Evolutionary conservation across 73 alveolate species (phyloP), one percentile per base, ranked within the genome.

Genomic region (Paramecium pentaurelia): DNA sequence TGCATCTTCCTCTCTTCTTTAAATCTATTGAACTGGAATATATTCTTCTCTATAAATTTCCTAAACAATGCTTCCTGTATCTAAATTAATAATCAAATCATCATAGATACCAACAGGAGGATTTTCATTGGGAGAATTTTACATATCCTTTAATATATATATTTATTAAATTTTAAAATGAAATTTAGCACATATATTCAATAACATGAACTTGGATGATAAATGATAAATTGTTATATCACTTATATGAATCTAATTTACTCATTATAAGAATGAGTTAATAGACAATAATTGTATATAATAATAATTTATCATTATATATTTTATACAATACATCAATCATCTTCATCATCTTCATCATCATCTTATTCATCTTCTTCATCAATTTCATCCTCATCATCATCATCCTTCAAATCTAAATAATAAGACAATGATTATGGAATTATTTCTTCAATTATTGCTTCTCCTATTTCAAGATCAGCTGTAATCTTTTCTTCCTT

Each of bases 381-480:
- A 34, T 73, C 87, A 34, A 14, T 3, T 0, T 73, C 87, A 36
- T 34, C 60, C 3, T 73, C 87, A 36, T 38, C 87, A 1, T 73
- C 60, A 16, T 40, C 87, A 36, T 73, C 60, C 34, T 73, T 73
- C 16, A 97, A 93, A 54, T 97, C 99, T 58, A 98, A 94, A 95
- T 95, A 98, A 93, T 96, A 96, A 91, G 95, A 99, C 47, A 98
- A 95, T 7, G 99, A 98, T 77, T 96, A 95, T n/a, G 99, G 99
- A 64, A 98, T 97, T 25, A 80, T 80, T 44, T 80, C 71, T 80
- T 80, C 75, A 9, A 80, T 22, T 22, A 80, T 45, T 32, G 71
- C 91, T 42, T 80, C 71, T 4, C 91, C 91, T 27, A 80, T 20
- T 49, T 20, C 49, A 20, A 45, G 28, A 14, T 80, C 71, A 5